Percentiles rank a stretch among this genome's conserved stretches.
phyloP scores from a whole-genome alignment of 2,329 filamentous ascomycete genomes.

The Aureobasidium sp. region DNA sequence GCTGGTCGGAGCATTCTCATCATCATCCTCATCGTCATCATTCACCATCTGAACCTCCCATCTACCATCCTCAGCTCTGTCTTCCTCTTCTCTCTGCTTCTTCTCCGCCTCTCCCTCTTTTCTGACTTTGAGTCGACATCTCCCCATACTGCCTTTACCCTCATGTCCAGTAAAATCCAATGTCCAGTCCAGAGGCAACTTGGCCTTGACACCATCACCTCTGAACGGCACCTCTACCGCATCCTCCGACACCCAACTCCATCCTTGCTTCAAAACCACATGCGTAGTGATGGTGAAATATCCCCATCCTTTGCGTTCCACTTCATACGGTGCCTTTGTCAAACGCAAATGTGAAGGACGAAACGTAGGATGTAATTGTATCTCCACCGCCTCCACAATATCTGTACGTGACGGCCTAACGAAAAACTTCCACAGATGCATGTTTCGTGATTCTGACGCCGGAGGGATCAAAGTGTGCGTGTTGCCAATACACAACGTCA shows the following conservation, averaged over 20 bases:
- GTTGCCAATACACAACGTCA: conserved; percentile 53
- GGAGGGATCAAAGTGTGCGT: conserved; percentile 37
- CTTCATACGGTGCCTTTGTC: conserved; percentile 42
- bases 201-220: conserved; percentile 32
- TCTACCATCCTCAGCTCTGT: conserved; percentile 29
- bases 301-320: conserved; percentile 48
- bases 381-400: conserved; percentile 50
- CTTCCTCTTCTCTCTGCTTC: conserved; percentile 24
- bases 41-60: conserved; percentile 19
- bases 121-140: conserved; percentile 46
- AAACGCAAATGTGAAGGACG: conserved; percentile 39
- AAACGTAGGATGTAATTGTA: conserved; percentile 49
- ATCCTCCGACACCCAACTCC: conserved; percentile 47
- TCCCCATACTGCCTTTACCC: conserved; percentile 43
- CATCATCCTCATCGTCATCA: too few relatives aligned
- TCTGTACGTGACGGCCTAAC: conserved; percentile 47
- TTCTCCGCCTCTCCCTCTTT: conserved; percentile 31
- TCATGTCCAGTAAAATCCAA: conserved; percentile 44
- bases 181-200: conserved; percentile 46
- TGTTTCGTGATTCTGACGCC: conserved; percentile 33
- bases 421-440: conserved; percentile 54
- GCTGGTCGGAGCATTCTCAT: too few relatives aligned
- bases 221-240: conserved; percentile 35
- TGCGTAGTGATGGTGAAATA: conserved; percentile 43
- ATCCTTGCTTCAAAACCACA: conserved; percentile 48